Base-by-base conservation (phyloP, 345 rosid species). In the Hirschfeldia incana region DNA sequence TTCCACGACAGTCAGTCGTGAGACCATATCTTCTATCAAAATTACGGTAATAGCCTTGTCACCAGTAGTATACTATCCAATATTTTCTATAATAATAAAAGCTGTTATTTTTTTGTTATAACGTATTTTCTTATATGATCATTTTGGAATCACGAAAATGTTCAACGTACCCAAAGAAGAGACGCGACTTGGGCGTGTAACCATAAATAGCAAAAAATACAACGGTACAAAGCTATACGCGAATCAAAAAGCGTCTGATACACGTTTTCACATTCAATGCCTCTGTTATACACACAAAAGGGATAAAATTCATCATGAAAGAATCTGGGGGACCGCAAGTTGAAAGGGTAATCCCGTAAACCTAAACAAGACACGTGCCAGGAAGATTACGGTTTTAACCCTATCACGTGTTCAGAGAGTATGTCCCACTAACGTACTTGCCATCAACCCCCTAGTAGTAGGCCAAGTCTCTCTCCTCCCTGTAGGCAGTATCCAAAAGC, bases 341-440 rank as follows among this genome's bases (percentile, higher is more conserved):
- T 66, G 68, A 63, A 8, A 53, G 34, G 83, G 67, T 69, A 53
- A 28, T 69, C 11, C 1, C 5, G 83, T 74, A 69, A 74, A 16
- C 27, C 0, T 0, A 2, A 0, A 0, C 2, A 29, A 9, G 72
- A 28, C 76, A 80, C 83, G 83, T 80, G 83, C 61, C 13, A 1
- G 0, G 0, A 21, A 33, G 65, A 11, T 62, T 0, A 61, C 82
- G 34, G 42, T 67, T 53, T 33, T 33, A 10, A 75, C 67, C 32
- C 62, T 53, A 17, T 74, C 83, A 74, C 70, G 75, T 79, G 83
- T 74, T 63, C 67, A 17, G 37, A 68, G 36, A 74, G 67, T 51
- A 11, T 70, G 75, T 67, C 78, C 70, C 69, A 60, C 76, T 39
- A 36, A 8, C 33, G 27, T 49, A 76, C 62, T 17, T 61, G 33